Conservation (phyloP, 139 green algal genomes). For the Yamagishiella unicocca region DNA sequence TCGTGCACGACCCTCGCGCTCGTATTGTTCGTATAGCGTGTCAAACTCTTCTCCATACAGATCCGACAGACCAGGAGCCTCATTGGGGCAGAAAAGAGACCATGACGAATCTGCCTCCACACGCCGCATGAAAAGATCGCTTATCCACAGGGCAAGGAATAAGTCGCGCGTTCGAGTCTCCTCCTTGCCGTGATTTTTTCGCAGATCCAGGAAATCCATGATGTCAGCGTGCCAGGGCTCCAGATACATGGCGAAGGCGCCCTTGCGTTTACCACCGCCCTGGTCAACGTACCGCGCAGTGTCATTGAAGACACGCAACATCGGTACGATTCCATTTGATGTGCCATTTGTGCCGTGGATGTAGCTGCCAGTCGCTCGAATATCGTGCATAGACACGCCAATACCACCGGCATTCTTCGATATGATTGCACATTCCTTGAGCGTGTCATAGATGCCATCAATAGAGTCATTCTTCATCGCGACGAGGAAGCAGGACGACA, state of each 20-base stretch:
- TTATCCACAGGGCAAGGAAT: constrained; percentile 77
- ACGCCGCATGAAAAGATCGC: constrained; percentile 77
- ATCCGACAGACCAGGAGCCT: constrained; percentile 54
- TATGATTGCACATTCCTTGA: constrained; percentile 58
- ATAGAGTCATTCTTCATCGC: constrained; percentile 55
- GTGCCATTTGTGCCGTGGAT: constrained; percentile 51
- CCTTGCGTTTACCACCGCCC: constrained; percentile 43
- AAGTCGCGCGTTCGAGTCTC: constrained; percentile 73
- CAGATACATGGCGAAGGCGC: constrained; percentile 67
- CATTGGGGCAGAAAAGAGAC: constrained; percentile 85
- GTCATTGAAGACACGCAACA: constrained; percentile 61
- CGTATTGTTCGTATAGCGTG: constrained; percentile 72
- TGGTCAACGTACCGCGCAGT: constrained; percentile 54
- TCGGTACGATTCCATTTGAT: constrained; percentile 56
- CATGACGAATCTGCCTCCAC: constrained; percentile 57
- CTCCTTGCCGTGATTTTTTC: constrained; percentile 80
- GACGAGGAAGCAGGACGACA: constrained; percentile 58
- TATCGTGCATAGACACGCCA: constrained; percentile 50
- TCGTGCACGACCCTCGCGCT: not conserved
- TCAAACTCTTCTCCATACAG: constrained; percentile 80
- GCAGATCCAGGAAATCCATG: constrained; percentile 75
- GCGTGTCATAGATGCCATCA: constrained; percentile 62
- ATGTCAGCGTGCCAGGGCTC: constrained; percentile 82
- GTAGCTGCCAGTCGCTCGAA: constrained; percentile 39
- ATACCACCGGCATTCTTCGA: constrained; percentile 62